These are phyloP conservation scores for Pichia thaimueangensis DNA, from an alignment of 805 yeast genomes.

Conservation along the genomic window DNA sequence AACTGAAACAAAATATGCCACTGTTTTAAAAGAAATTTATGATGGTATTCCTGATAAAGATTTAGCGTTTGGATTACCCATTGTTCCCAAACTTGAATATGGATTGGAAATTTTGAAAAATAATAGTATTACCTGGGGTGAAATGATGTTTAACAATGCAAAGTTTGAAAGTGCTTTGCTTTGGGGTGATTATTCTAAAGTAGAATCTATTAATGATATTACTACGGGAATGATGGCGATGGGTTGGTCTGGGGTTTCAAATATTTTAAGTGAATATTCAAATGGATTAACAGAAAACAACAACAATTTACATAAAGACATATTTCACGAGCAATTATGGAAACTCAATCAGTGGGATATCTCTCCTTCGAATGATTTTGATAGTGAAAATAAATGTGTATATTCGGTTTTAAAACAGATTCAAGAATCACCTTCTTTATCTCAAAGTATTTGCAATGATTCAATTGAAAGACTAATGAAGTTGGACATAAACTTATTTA, in stretches of 20 bases:
- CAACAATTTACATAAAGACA: slow-evolving; percentile 11
- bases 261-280: slow-evolving; percentile 25
- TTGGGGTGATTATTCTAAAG: background rate
- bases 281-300: slow-evolving; percentile 1
- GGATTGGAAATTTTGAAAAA: slow-evolving; percentile 40
- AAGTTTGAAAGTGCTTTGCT: slow-evolving; percentile 39
- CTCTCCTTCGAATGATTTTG: slow-evolving; percentile 38
- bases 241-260: slow-evolving; percentile 56
- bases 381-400: slow-evolving; percentile 38
- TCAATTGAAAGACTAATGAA: slow-evolving; percentile 8
- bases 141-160: slow-evolving; percentile 51
- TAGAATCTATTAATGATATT: slow-evolving; percentile 15
- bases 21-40: slow-evolving; percentile 35
- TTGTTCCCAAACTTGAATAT: slow-evolving; percentile 44
- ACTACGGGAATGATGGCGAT: slow-evolving; percentile 36
- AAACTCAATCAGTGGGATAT: slow-evolving; percentile 73
- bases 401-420: slow-evolving; percentile 47
- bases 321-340: slow-evolving; percentile 62
- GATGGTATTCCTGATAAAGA: slow-evolving; percentile 55
- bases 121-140: slow-evolving; percentile 20
- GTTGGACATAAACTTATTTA: background rate
- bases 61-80: slow-evolving; percentile 58
- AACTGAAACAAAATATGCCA: slow-evolving; percentile 9
- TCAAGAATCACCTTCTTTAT: slow-evolving; percentile 29
- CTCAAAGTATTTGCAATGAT: slow-evolving; percentile 17